These are phyloP conservation scores for Neolecta irregularis DNA, from an alignment of 1,139 yeast genomes.

Conservation along the genomic window DNA sequence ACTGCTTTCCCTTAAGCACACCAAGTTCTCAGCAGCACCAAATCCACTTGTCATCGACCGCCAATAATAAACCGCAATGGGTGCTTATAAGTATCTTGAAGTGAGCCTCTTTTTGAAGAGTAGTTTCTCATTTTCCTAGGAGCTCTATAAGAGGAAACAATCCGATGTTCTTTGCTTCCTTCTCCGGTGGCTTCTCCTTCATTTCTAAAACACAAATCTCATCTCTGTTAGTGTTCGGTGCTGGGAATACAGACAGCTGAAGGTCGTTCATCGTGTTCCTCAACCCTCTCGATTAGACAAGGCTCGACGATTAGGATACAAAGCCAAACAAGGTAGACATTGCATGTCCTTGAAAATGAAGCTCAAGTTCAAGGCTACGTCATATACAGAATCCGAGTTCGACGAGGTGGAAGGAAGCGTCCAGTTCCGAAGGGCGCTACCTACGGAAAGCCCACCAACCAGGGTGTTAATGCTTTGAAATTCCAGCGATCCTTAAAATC, in stretches of 20 bases:
- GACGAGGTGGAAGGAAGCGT: slow-evolving; percentile 99
- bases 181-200: slow-evolving; percentile 27
- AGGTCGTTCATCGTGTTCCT: slow-evolving; percentile 95
- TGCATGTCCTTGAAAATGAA: too few species aligned
- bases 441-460: slow-evolving; percentile 99
- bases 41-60: too few species aligned
- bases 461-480: slow-evolving; percentile 98
- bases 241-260: slow-evolving; percentile 99
- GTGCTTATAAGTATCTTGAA: too few species aligned
- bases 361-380: too few species aligned
- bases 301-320: slow-evolving; percentile 99
- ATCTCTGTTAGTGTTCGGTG: slow-evolving; percentile 70
- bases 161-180: slow-evolving; percentile 98
- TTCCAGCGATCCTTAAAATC: slow-evolving; percentile 97
- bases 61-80: too few species aligned
- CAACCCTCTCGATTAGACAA: slow-evolving; percentile 99
- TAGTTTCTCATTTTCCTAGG: too few species aligned
- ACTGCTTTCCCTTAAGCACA: too few species aligned
- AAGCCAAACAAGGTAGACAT: slow-evolving; percentile 99
- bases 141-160: slow-evolving; percentile 98
- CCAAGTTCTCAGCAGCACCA: too few species aligned
- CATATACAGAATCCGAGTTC: slow-evolving; percentile 95
- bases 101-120: too few species aligned
- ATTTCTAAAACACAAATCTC: neutral
- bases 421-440: slow-evolving; percentile 99